Conservation (phyloP, 2,329 filamentous ascomycete species). For the Botryotinia calthae region DNA sequence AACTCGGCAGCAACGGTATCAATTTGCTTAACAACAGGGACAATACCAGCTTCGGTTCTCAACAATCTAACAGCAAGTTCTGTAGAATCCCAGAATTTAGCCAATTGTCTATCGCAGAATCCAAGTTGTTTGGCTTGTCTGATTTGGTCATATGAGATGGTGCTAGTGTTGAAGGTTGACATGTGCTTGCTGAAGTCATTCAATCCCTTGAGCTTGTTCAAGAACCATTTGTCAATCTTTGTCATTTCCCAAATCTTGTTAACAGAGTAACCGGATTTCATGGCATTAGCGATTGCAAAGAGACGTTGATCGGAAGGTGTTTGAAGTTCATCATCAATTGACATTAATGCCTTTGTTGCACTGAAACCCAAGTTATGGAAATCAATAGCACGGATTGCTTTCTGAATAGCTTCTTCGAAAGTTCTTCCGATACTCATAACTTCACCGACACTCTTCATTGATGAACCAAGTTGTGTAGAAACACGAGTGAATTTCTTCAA, state of each 20-base stretch:
- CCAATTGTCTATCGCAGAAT: slow-evolving; percentile 96
- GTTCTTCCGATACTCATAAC: slow-evolving; percentile 99
- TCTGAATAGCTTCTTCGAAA: slow-evolving; percentile 98
- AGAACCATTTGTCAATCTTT: slow-evolving; percentile 99
- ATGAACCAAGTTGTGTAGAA: slow-evolving; percentile 92
- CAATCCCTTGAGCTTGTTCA: slow-evolving; percentile 97
- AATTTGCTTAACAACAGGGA: slow-evolving; percentile 96
- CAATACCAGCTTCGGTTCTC: slow-evolving; percentile 82
- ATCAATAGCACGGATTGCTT: slow-evolving; percentile 96
- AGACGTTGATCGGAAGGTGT: slow-evolving; percentile 96
- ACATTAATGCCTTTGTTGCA: slow-evolving; percentile 86
- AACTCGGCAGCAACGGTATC: slow-evolving; percentile 97
- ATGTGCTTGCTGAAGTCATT: slow-evolving; percentile 60
- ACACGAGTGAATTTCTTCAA: slow-evolving; percentile 98
- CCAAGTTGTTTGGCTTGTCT: slow-evolving; percentile 96
- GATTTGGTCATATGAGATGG: slow-evolving; percentile 77
- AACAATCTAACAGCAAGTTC: slow-evolving; percentile 88
- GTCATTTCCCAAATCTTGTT: slow-evolving; percentile 92
- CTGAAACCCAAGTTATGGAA: slow-evolving; percentile 90
- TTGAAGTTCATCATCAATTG: slow-evolving; percentile 78
- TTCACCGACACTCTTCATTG: slow-evolving; percentile 99
- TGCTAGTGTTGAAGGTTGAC: slow-evolving; percentile 50
- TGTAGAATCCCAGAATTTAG: slow-evolving; percentile 75
- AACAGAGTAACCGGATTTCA: slow-evolving; percentile 96
- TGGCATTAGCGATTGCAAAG: slow-evolving; percentile 95